Evolutionary conservation across 495 filamentous ascomycete genomes (phyloP), one percentile per base, ranked within the genome.

Genomic region (Tuber magnatum): DNA sequence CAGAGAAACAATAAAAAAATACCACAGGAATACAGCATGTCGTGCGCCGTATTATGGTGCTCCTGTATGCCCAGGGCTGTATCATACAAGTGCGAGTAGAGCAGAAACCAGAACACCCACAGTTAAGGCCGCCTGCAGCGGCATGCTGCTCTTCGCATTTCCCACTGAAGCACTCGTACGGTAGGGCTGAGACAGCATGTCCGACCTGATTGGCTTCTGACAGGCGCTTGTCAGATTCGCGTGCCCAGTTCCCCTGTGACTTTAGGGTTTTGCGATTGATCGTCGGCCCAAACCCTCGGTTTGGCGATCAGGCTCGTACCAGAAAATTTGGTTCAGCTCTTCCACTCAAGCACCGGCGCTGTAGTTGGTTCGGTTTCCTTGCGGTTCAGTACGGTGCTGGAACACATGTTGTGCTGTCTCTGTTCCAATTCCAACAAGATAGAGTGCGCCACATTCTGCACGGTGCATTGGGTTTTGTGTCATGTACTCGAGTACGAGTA

Each of bases 221-320:
- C 12, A 0, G 12, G 56, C 10, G 51, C 51, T 28, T 56, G 24
- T 28, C 51, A 56, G n/a, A 56, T 28, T 56, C 24, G 24, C 28
- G 51, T 56, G 51, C 9, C 24, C 48, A 56, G 48, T 56, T 22
- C 7, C 48, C 20, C 2, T 48, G 46, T 40, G 39, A 40, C 46
- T 2, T 16, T 56, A 28, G 51, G 9, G n/a, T 4, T 56, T 56
- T 8, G n/a, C n/a, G n/a, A 61, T 32, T 32, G 56, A 61, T 61
- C n/a, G 28, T 12, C 56, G 51, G 51, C 51, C 56, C 56, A n/a
- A 61, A 61, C 56, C 56, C 56, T 61, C 32, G 56, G 56, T 61
- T 28, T 3, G 56, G 56, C 3, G 56, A 32, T n/a, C 56, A 32
- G 10, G 56, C n/a, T 61, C 10, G 12, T 32, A 32, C 56, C 56